Evolutionary conservation across 1,284 basidiomycete species (phyloP).

Genomic region (Erythrobasidium hasegawianum): DNA sequence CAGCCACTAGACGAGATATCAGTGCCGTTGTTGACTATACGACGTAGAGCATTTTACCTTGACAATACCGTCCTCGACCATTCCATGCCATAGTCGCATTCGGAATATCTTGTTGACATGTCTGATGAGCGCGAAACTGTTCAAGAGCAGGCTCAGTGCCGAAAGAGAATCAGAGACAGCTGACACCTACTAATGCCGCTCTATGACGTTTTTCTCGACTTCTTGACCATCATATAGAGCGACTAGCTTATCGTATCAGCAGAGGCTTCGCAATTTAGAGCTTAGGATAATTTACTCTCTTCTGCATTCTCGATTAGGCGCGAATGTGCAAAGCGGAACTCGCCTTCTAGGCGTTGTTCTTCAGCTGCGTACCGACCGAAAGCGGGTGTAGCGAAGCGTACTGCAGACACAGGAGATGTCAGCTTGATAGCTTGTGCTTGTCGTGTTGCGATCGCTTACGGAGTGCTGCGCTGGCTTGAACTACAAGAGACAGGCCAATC

Average conservation of each 20-base stretch:
- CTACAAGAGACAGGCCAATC: conserved; percentile 74
- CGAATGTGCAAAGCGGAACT: conserved; percentile 85
- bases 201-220: conserved; percentile 87
- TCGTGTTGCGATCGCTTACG: too few species aligned
- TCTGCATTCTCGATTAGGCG: conserved; percentile 90
- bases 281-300: conserved; percentile 54
- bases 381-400: conserved; percentile 82
- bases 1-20: conserved; percentile 56
- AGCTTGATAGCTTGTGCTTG: too few species aligned
- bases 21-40: background rate
- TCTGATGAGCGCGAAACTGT: conserved; percentile 70
- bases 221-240: conserved; percentile 88
- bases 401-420: conserved; percentile 51
- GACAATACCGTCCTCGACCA: conserved; percentile 90
- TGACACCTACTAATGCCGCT: conserved; percentile 71
- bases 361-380: conserved; percentile 83
- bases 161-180: too few species aligned
- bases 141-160: too few species aligned
- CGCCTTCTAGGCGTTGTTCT: conserved; percentile 77
- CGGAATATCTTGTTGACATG: conserved; percentile 81
- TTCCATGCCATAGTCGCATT: conserved; percentile 83
- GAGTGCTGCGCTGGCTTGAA: conserved; percentile 73
- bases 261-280: background rate
- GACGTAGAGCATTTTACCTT: conserved; percentile 57
- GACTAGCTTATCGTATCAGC: conserved; percentile 50